These are phyloP conservation scores for Trifolium pratense DNA, from an alignment of 306 rosid species.

Conservation along the genomic window DNA sequence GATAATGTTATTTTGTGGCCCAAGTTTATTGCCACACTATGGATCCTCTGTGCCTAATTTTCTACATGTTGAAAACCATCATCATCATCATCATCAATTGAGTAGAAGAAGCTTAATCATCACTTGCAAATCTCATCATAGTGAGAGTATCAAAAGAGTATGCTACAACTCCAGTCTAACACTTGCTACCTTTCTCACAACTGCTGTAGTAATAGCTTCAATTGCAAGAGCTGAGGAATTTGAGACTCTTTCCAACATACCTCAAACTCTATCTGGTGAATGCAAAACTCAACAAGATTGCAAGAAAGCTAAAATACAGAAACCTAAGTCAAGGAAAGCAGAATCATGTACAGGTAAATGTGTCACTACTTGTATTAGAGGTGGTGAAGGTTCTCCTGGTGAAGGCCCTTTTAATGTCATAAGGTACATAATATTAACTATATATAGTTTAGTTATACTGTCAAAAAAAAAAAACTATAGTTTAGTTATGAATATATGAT, in stretches of 20 bases:
- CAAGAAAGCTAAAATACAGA: slow-evolving; percentile 72
- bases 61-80: background rate
- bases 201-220: slow-evolving; percentile 52
- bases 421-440: slow-evolving; percentile 41
- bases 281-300: slow-evolving; percentile 60
- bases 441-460: too few species aligned
- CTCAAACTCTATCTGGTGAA: slow-evolving; percentile 85
- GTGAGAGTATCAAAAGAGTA: slow-evolving; percentile 5
- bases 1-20: slow-evolving; percentile 47
- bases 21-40: background rate
- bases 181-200: slow-evolving; percentile 51
- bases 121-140: slow-evolving; percentile 9
- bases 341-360: slow-evolving; percentile 87
- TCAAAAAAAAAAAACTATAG: too few species aligned
- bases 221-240: slow-evolving; percentile 34
- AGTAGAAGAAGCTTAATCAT: slow-evolving; percentile 13
- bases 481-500: too few species aligned
- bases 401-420: slow-evolving; percentile 87
- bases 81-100: too few species aligned
- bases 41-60: slow-evolving; percentile 1
- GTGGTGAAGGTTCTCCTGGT: slow-evolving; percentile 95
- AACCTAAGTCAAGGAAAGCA: slow-evolving; percentile 85
- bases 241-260: slow-evolving; percentile 77
- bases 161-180: slow-evolving; percentile 38
- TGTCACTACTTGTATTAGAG: slow-evolving; percentile 88